Percentiles rank a stretch among this genome's conserved stretches.
These are phyloP conservation scores for Oryza brachyantha DNA, from an alignment of 176 grass and related monocot genomes.

Conservation along the genomic window DNA sequence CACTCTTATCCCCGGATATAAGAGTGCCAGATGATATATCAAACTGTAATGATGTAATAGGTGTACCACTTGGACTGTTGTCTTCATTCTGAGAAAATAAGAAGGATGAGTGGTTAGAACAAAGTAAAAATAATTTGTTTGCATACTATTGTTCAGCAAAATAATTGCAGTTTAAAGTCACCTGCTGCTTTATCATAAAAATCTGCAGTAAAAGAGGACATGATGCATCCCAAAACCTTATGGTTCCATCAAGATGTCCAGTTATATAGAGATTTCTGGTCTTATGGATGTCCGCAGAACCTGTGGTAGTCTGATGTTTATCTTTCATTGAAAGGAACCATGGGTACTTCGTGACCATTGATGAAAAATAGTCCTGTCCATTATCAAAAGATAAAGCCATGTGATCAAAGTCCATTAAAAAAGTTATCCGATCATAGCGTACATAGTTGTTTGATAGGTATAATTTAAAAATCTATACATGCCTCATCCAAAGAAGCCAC, in stretches of 20 bases:
- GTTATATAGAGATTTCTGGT: conserved; percentile 79
- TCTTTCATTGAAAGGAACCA: conserved; percentile 72
- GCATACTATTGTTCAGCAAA: conserved; percentile 14
- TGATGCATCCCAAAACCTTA: conserved; percentile 95
- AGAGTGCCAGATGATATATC: conserved; percentile 70
- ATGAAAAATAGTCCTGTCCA: conserved; percentile 55
- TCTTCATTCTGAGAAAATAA: conserved; percentile 63
- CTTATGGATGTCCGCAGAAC: conserved; percentile 52
- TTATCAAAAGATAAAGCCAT: conserved; percentile 19
- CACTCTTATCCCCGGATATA: conserved; percentile 69
- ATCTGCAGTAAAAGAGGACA: conserved; percentile 70
- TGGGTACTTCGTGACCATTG: conserved; percentile 58
- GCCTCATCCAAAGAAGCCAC: conserved; percentile 56
- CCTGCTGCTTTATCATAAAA: conserved; percentile 84
- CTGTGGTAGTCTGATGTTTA: conserved; percentile 52
- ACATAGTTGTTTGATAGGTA: conserved; percentile 28
- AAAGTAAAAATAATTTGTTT: conserved; percentile 1
- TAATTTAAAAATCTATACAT: conserved; percentile 39
- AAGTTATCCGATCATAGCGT: conserved; percentile 20
- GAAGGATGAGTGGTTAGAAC: neutral
- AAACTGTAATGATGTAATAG: conserved; percentile 83
- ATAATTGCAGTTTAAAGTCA: conserved; percentile 29
- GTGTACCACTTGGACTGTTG: conserved; percentile 33
- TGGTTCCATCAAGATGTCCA: conserved; percentile 86
- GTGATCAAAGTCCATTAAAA: conserved; percentile 24